Base-by-base conservation (phyloP, 1,284 basidiomycete species). In the Leccinum angustisporum region DNA sequence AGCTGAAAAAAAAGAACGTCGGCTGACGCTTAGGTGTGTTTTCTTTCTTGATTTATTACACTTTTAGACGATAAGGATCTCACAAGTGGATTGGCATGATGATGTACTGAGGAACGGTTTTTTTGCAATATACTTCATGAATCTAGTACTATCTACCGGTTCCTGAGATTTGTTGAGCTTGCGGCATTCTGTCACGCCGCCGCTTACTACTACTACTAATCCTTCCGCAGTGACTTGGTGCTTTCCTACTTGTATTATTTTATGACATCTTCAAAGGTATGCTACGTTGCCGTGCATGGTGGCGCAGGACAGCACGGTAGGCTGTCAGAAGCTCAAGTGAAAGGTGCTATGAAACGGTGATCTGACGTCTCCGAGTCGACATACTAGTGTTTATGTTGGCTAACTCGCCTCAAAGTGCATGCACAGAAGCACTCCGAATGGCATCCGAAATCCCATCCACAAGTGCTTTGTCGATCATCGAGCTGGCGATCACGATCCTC, bases 241-340 rank as follows among this genome's bases (percentile, higher is more conserved):
- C 25, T 55, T 33, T 14, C 40, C 43, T 46, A 18, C 18, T 46
- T 21, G 10, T 21, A 18, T 40, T 8, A 25, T 25, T 51, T 13
- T 43, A 72, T 70, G 67, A 10, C 59, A 21, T 51, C 58, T 7
- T 38, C 33, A 27, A 63, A 27, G 5, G 43, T 65, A 25, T 67
- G 64, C 56, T 74, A 74, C 57, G 64, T 89, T 58, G 83, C 82
- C 3, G 86, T 89, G 2, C 89, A 91, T 66, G 88, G 86, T 36
- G 88, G 88, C 54, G 89, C 89, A 43, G 89, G 88, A 2, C 72
- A 76, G 21, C 87, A 89, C 66, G 72, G 78, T 10, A 71, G 67
- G 52, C 64, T 71, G 4, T 73, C 75, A 30, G 86, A 87, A 57
- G 72, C 75, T 21, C 76, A 78, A 53, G 75, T 87, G 31, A 88